These are phyloP conservation scores for Exophiala phaeomuriformis DNA, from an alignment of 2,329 filamentous ascomycete genomes.

Conservation along the genomic window DNA sequence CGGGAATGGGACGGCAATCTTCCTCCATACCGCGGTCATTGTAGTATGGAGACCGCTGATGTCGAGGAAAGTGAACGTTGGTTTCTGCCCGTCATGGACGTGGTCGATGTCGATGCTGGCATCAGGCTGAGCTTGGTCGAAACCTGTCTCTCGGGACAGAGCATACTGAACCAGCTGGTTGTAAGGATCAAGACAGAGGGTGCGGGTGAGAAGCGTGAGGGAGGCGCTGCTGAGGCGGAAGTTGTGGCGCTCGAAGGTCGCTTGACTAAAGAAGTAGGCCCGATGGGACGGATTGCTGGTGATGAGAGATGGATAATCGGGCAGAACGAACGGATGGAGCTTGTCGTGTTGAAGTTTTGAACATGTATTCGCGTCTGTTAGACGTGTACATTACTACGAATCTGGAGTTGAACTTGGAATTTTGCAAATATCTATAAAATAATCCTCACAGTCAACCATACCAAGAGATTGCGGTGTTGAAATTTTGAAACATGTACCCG, in stretches of 20 bases:
- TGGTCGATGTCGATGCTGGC: slow-evolving; percentile 29
- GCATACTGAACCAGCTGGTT: slow-evolving; percentile 28
- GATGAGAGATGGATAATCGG: slow-evolving; percentile 58
- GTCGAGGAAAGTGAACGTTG: slow-evolving; percentile 31
- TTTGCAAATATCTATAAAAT: no score
- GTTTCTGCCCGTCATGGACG: slow-evolving; percentile 35
- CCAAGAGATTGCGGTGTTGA: no score
- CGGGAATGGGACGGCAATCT: slow-evolving; percentile 39
- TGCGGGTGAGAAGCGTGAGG: slow-evolving; percentile 3
- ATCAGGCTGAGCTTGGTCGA: slow-evolving; percentile 33
- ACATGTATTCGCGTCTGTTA: no score
- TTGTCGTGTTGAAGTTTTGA: slow-evolving; percentile 50
- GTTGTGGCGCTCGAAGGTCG: slow-evolving; percentile 27
- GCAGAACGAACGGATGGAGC: slow-evolving; percentile 45
- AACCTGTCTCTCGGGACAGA: slow-evolving; percentile 30
- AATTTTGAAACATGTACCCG: no score
- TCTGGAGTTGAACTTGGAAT: no score
- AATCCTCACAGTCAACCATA: no score
- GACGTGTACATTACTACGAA: no score
- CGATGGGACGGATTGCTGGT: slow-evolving; percentile 49
- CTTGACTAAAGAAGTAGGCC: slow-evolving; percentile 45
- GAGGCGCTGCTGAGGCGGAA: not conserved
- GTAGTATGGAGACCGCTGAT: slow-evolving; percentile 33
- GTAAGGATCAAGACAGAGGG: slow-evolving; percentile 31
- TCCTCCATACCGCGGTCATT: slow-evolving; percentile 41